Evolutionary conservation across 2,329 filamentous ascomycete species (phyloP).

Genomic region (Alternaria conjuncta): DNA sequence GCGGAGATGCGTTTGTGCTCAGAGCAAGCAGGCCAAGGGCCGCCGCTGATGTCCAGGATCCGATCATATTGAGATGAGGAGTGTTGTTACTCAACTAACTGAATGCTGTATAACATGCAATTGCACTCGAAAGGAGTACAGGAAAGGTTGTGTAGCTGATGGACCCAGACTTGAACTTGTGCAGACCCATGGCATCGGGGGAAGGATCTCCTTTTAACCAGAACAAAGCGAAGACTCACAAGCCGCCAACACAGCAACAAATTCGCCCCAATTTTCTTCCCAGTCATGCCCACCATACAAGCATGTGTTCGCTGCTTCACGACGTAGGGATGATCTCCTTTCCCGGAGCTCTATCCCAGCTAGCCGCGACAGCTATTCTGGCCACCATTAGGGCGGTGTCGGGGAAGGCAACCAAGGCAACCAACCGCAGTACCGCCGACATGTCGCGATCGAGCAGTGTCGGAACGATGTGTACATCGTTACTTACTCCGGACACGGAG

Average conservation of each 20-base stretch:
- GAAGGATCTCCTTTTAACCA: slow-evolving; percentile 10
- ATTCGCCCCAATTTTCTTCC: slow-evolving; percentile 5
- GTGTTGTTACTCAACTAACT: slow-evolving; percentile 15
- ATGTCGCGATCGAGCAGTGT: slow-evolving; percentile 1
- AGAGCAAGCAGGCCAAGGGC: slow-evolving; percentile 41
- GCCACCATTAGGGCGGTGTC: slow-evolving; percentile 22
- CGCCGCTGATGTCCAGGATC: slow-evolving; percentile 31
- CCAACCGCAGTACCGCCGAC: slow-evolving; percentile 16
- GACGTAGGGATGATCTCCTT: slow-evolving; percentile 9
- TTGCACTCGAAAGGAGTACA: not conserved
- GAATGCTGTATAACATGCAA: slow-evolving; percentile 18
- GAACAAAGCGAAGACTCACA: not conserved
- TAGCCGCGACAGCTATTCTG: slow-evolving; percentile 5
- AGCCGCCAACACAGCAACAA: slow-evolving; percentile 1
- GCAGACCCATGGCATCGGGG: slow-evolving; percentile 8
- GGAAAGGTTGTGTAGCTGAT: not conserved
- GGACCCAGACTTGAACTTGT: slow-evolving; percentile 7
- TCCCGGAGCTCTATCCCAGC: slow-evolving; percentile 9
- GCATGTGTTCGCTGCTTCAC: slow-evolving; percentile 22
- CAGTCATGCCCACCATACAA: slow-evolving; percentile 2
- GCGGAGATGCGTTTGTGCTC: slow-evolving; percentile 38
- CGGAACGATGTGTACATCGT: slow-evolving; percentile 21
- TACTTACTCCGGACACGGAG: slow-evolving; percentile 18
- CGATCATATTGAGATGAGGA: slow-evolving; percentile 30
- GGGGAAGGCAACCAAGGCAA: slow-evolving; percentile 20